phyloP scores from a whole-genome alignment of 441 rosid species.

The Daphne laureola region DNA sequence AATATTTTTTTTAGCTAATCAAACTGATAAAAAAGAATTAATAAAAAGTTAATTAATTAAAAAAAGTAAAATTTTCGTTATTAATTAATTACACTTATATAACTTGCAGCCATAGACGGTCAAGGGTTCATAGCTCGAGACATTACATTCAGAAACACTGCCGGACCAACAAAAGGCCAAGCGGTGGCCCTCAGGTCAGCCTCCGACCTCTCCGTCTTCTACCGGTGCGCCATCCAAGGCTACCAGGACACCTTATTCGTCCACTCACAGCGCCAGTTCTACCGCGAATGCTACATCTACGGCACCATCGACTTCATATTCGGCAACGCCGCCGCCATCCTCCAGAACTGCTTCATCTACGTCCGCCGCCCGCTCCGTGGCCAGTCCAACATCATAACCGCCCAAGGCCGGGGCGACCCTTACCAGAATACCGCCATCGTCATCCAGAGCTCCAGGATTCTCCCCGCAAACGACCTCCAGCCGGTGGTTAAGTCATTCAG shows the following conservation, averaged over 20 bases:
- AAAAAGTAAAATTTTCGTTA: no score
- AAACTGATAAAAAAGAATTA: no score
- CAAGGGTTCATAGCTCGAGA: constrained; percentile 65
- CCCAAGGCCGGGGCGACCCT: constrained; percentile 60
- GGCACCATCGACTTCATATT: constrained; percentile 86
- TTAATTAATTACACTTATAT: no score
- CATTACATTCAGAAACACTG: constrained; percentile 71
- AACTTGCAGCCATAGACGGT: constrained; percentile 38
- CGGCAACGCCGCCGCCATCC: constrained; percentile 63
- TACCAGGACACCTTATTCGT: constrained; percentile 83
- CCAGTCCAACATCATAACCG: constrained; percentile 52
- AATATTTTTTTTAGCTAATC: no score
- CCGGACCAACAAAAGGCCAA: constrained; percentile 68
- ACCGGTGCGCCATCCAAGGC: constrained; percentile 66
- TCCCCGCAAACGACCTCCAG: constrained; percentile 40
- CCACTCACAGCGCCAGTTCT: constrained; percentile 77
- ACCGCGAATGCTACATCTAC: constrained; percentile 60
- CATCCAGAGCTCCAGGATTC: constrained; percentile 51
- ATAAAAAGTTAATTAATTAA: no score
- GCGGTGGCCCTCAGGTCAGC: constrained; percentile 88
- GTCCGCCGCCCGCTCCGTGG: constrained; percentile 38
- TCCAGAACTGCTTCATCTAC: constrained; percentile 59
- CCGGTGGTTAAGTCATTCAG: constrained; percentile 26
- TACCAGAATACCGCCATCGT: constrained; percentile 62
- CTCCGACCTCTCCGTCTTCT: constrained; percentile 83